Evolutionary conservation across 164 flowering plant genomes (phyloP), one percentile per base, ranked within the genome.

Genomic region (Dillenia turbinata): DNA sequence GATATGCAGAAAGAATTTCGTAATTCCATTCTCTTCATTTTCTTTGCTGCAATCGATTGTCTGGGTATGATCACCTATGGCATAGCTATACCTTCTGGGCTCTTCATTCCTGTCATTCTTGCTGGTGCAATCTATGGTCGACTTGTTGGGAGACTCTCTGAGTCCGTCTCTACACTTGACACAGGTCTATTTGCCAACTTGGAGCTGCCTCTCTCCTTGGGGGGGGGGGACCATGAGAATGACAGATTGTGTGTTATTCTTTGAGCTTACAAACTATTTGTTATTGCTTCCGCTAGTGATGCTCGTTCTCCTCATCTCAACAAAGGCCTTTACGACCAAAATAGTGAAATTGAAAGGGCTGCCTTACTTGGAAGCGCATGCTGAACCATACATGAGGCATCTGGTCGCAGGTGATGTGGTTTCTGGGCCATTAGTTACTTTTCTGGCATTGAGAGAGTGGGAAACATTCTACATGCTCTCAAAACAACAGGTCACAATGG

Each of bases 221-320:
- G 80, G 80, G 1, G 80, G 78, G 10, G 80, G 80, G 1, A 69
- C 80, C 10, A 77, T 77, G 80, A 67, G 80, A 47, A 77, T 73
- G 80, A 77, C 80, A 8, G 80, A 73, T 48, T 77, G 69, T 77
- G 0, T 77, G 80, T 77, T 2, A 77, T 77, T 16, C 43, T 75
- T 75, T 26, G 76, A 75, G 60, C 76, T 75, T 43, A 71, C 79
- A 8, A 75, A 75, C 53, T 67, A 71, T 52, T 56, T 75, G 8
- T 26, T 75, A 10, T 47, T 72, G 60, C 79, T 75, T 17, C 79
- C 79, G 22, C 70, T 75, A 2, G 71, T 72, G 12, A 75, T 75
- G 76, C 51, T 71, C 48, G 73, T 64, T 13, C 76, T 75, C 17
- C 71, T 75, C 1, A 59, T 72, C 56, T 75, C 71, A 75, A 75